These are phyloP conservation scores for Breviolum minutum DNA, from an alignment of 73 alveolate species.

Conservation along the genomic window DNA sequence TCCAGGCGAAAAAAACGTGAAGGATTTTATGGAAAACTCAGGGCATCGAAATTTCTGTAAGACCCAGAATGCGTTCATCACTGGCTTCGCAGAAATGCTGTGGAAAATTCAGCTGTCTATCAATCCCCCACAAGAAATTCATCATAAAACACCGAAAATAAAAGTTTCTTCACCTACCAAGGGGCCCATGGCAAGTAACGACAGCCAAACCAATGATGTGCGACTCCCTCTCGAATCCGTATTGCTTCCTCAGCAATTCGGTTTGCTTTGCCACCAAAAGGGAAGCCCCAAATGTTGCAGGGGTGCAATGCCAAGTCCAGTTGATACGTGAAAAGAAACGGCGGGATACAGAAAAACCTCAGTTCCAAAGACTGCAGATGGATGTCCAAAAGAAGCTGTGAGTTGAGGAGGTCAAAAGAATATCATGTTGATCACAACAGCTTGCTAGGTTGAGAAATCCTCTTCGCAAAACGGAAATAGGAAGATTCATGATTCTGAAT, in stretches of 20 bases:
- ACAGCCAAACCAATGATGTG: conserved; percentile 76
- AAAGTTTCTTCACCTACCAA: neutral
- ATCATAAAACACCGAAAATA: too few relatives aligned
- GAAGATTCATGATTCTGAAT: neutral
- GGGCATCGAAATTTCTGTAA: neutral
- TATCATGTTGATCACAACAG: neutral
- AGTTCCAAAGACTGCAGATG: neutral
- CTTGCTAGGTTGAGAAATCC: neutral
- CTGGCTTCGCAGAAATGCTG: too few relatives aligned
- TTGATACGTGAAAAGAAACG: conserved; percentile 51
- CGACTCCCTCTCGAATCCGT: conserved; percentile 1
- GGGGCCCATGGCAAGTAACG: conserved; percentile 31
- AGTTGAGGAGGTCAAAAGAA: neutral
- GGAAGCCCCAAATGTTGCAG: neutral
- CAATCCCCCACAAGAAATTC: too few relatives aligned
- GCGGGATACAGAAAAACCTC: conserved; percentile 92
- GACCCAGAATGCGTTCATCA: neutral
- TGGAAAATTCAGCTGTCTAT: too few relatives aligned
- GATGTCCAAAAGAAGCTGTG: neutral
- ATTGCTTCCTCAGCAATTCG: conserved; percentile 75
- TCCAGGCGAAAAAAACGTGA: neutral
- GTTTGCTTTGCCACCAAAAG: conserved; percentile 37
- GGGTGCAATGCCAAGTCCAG: conserved; percentile 63
- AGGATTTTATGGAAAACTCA: neutral
- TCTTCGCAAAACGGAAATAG: neutral